A percentile compares a stretch with the other conserved stretches of the same genome.
phyloP scores from a whole-genome alignment of 768 basidiomycete genomes.

The Zangia roseola region DNA sequence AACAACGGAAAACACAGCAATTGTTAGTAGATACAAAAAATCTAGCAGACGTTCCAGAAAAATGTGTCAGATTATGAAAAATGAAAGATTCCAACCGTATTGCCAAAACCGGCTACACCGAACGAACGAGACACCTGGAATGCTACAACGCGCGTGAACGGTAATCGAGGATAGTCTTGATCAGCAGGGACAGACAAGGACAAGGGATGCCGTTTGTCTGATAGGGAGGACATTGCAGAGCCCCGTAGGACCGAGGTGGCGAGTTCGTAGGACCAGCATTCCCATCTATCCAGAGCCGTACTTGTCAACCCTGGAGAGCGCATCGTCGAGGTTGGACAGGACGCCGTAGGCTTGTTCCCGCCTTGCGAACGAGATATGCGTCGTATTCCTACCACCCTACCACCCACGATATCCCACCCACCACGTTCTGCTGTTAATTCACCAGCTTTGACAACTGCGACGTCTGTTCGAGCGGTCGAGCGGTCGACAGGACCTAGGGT shows the following conservation, averaged over 20 bases:
- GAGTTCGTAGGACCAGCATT: slow-evolving; percentile 77
- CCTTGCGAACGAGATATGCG: slow-evolving; percentile 52
- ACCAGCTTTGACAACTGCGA: slow-evolving; percentile 51
- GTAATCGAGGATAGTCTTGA: slow-evolving; percentile 51
- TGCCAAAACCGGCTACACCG: slow-evolving; percentile 74
- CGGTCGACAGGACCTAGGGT: slow-evolving; percentile 37
- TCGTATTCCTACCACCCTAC: slow-evolving; percentile 67
- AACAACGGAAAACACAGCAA: slow-evolving; percentile 12
- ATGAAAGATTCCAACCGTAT: slow-evolving; percentile 45
- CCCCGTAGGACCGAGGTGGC: slow-evolving; percentile 45
- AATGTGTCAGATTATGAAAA: slow-evolving; percentile 21
- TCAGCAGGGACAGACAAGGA: slow-evolving; percentile 5
- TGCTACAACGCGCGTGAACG: slow-evolving; percentile 77
- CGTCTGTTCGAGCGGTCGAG: slow-evolving; percentile 41
- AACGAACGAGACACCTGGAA: slow-evolving; percentile 48
- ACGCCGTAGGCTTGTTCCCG: slow-evolving; percentile 25
- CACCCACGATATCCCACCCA: slow-evolving; percentile 65
- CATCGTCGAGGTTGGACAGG: slow-evolving; percentile 12
- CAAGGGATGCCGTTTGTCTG: slow-evolving; percentile 18
- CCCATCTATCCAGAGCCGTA: slow-evolving; percentile 77
- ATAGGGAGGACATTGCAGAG: slow-evolving; percentile 51
- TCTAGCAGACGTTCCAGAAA: neutral
- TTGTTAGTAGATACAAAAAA: slow-evolving; percentile 17
- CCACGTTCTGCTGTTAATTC: slow-evolving; percentile 73
- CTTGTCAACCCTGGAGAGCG: slow-evolving; percentile 48